Base-by-base conservation (phyloP, 2,329 filamentous ascomycete species). In the Claviceps fusiformis region DNA sequence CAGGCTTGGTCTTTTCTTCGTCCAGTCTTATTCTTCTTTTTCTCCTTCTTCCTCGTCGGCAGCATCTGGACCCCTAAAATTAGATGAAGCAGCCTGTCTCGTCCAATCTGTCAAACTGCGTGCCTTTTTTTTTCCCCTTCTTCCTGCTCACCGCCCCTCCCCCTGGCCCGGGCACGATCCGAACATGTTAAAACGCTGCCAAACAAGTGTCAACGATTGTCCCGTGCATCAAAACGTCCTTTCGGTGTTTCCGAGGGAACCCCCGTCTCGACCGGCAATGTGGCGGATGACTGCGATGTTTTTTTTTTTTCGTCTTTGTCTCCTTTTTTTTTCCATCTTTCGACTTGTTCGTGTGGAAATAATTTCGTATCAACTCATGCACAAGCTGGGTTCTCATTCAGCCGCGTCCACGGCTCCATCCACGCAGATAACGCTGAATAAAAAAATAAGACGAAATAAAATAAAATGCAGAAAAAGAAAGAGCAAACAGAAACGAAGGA, bases 51-150 rank as follows among this genome's bases (percentile, higher is more conserved):
- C 17, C n/a, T 17, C 2, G 35, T 27, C 50, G 2, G 50, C 41
- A 17, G 41, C 17, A 52, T 41, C 50, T 52, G 50, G 50, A 52
- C 50, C 50, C 50, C 41, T 52, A 52, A 27, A 52, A 52, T 31
- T 19, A 9, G 17, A 9, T 7, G n/a, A 11, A 8, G 11, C 11
- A 15, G 37, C 41, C 3, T 15, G n/a, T 10, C 17, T 15, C 15
- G 17, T 43, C 15, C 15, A 7, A n/a, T 6, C n/a, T 45, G 43
- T n/a, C 43, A 24, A 4, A 13, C 44, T 29, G 19, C 19, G 44
- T 43, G 35, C 10, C 10, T 37, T n/a, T 43, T 37, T 37, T 37
- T 3, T 37, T 37, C 8, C 8, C 8, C 4, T 33, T 43, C 9
- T 43, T 43, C 17, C 13, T 46, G 19, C 33, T 50, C 49, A 50